phyloP scores from a whole-genome alignment of 73 alveolate genomes.

The Paramecium biaurelia region DNA sequence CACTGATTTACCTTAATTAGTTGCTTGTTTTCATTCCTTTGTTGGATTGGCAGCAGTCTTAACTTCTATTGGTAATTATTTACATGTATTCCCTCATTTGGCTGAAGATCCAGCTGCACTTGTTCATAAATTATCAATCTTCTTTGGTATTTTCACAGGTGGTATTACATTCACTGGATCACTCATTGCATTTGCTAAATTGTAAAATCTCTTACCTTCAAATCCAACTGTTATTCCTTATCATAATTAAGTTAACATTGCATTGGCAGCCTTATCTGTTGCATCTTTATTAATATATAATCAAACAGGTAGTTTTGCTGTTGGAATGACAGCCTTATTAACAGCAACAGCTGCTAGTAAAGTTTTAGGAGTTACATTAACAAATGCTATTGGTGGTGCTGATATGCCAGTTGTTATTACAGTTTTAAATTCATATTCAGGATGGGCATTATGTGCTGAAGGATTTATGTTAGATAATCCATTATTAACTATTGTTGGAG shows the following conservation, averaged over 20 bases:
- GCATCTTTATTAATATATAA: not conserved
- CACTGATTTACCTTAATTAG: slow-evolving; percentile 60
- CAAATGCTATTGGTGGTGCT: slow-evolving; percentile 86
- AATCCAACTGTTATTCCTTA: slow-evolving; percentile 31
- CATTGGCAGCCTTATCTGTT: not conserved
- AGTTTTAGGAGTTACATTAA: slow-evolving; percentile 70
- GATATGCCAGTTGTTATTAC: slow-evolving; percentile 92
- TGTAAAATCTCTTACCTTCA: slow-evolving; percentile 47
- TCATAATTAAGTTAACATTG: slow-evolving; percentile 2
- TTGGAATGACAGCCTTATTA: slow-evolving; percentile 66
- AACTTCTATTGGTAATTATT: slow-evolving; percentile 68
- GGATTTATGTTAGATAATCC: slow-evolving; percentile 78
- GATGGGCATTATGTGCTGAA: slow-evolving; percentile 80
- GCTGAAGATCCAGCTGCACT: slow-evolving; percentile 25
- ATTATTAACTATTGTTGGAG: slow-evolving; percentile 78
- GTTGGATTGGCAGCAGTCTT: slow-evolving; percentile 79
- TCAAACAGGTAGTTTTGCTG: not conserved
- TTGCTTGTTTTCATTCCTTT: slow-evolving; percentile 77
- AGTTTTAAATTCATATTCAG: slow-evolving; percentile 78
- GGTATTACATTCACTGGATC: slow-evolving; percentile 77
- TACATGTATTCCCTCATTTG: slow-evolving; percentile 47
- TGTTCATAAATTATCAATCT: slow-evolving; percentile 11
- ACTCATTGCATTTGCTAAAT: slow-evolving; percentile 72
- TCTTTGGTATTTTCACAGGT: slow-evolving; percentile 65
- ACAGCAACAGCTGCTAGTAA: slow-evolving; percentile 67